phyloP scores from a whole-genome alignment of 164 flowering plant species.

The Akebia trifoliata region DNA sequence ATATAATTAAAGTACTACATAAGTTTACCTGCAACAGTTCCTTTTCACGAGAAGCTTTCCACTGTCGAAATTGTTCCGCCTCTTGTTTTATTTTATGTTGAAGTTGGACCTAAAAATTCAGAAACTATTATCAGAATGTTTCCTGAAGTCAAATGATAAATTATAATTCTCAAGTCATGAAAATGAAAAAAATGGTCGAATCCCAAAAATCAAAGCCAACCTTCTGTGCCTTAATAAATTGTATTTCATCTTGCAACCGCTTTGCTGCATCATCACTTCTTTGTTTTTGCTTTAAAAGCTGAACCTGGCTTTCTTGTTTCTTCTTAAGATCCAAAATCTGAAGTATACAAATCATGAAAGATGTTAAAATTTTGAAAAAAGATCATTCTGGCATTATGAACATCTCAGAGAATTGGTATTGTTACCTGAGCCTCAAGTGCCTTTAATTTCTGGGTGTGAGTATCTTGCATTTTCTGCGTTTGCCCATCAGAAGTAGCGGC shows the following conservation, averaged over 20 bases:
- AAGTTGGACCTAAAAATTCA: constrained; percentile 71
- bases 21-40: constrained; percentile 79
- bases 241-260: constrained; percentile 91
- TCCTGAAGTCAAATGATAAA: background rate
- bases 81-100: constrained; percentile 97
- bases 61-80: constrained; percentile 95
- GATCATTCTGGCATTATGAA: background rate
- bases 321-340: constrained; percentile 93
- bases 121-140: constrained; percentile 10
- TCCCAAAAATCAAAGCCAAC: constrained; percentile 27
- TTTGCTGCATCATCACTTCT: constrained; percentile 97
- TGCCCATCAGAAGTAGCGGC: constrained; percentile 84
- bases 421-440: constrained; percentile 89
- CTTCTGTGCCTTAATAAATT: constrained; percentile 92
- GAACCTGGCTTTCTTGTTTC: constrained; percentile 96
- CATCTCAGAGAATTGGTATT: constrained; percentile 3
- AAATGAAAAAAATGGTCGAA: constrained; percentile 2
- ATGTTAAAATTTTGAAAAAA: background rate
- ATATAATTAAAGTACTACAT: background rate
- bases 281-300: constrained; percentile 88
- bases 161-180: background rate
- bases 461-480: constrained; percentile 83
- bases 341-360: background rate
- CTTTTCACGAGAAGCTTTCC: constrained; percentile 98
- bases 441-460: constrained; percentile 79